A percentile compares a stretch with the other conserved stretches of the same genome.
phyloP scores from a whole-genome alignment of 1,139 yeast species.

The Hemisphaericaspora xylofermentans region DNA sequence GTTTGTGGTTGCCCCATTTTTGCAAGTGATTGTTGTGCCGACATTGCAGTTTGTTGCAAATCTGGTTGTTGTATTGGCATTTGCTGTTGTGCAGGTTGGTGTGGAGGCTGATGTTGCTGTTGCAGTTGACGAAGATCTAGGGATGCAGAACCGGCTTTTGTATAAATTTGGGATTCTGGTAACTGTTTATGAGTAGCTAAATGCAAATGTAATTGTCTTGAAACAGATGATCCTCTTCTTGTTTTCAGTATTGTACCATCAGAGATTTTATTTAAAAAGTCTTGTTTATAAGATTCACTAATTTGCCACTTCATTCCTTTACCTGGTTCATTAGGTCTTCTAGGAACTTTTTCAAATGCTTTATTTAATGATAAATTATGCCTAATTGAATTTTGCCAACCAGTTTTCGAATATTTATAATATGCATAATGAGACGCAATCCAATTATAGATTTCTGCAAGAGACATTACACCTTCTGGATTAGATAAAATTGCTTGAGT shows the following conservation, averaged over 20 bases:
- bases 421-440: constrained; percentile 85
- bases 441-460: constrained; percentile 91
- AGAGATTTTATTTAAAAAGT: constrained; percentile 75
- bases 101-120: constrained; percentile 16
- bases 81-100: constrained; percentile 15
- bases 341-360: constrained; percentile 86
- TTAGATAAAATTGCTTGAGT: constrained; percentile 94
- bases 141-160: constrained; percentile 15
- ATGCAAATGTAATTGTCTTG: constrained; percentile 74
- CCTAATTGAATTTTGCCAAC: constrained; percentile 68
- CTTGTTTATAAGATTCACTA: constrained; percentile 78
- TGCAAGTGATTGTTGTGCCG: constrained; percentile 4
- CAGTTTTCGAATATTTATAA: constrained; percentile 89
- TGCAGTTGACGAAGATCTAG: constrained; percentile 20
- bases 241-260: constrained; percentile 71
- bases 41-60: constrained; percentile 4
- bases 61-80: constrained; percentile 14
- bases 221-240: constrained; percentile 77
- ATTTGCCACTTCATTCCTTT: constrained; percentile 99
- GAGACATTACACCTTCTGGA: constrained; percentile 81
- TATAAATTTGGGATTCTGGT: constrained; percentile 49
- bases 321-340: constrained; percentile 95
- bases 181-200: constrained; percentile 67
- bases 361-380: constrained; percentile 59
- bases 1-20: background rate